Base-by-base conservation (phyloP, 2,329 filamentous ascomycete species). In the Drechmeria coniospora region DNA sequence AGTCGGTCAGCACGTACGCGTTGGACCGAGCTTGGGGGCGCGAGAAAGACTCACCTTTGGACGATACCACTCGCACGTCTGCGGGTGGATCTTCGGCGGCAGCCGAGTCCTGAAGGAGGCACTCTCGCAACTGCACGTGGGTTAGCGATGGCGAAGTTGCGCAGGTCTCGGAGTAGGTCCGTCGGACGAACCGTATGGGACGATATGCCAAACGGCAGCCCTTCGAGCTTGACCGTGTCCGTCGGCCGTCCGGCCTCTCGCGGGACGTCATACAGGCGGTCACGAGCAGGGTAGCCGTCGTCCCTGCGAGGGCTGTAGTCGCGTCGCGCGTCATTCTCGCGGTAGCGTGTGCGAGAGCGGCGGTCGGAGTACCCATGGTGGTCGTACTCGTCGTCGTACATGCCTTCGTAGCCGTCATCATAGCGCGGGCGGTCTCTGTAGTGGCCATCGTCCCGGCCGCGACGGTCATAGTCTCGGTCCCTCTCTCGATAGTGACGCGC, bases 211-310 rank as follows among this genome's bases (percentile, higher is more conserved):
- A 51, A 44, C 18, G 64, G 61, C 30, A 71, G 39, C 29, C 65
- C 64, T 40, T 72, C 66, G 23, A 72, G 50, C 29, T 71, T 66
- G 28, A 71, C 53, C 19, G 61, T 67, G 35, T 64, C 56, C 36
- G 54, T 63, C 18, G 62, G 61, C 32, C 40, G 43, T 26, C 56
- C 56, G 16, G 54, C 51, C 25, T 56, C 52, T 26, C 46, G 47
- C 19, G 36, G 45, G 19, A 45, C 53, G 31, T 50, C 56, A 15
- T 38, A 43, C 22, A 47, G 27, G n/a, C n/a, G 5, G 16, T 24
- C 8, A 15, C 25, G 28, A 12, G 22, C 25, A 10, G 18, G 25
- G n/a, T 26, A 18, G 15, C 26, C 26, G 23, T 28, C 13, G 9
- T 22, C 36, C 27, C 32, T 37, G 18, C 38, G 32, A 13, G 35